Base-by-base conservation (phyloP, 2,329 filamentous ascomycete genomes). In the Ceratocystis lukuohia region DNA sequence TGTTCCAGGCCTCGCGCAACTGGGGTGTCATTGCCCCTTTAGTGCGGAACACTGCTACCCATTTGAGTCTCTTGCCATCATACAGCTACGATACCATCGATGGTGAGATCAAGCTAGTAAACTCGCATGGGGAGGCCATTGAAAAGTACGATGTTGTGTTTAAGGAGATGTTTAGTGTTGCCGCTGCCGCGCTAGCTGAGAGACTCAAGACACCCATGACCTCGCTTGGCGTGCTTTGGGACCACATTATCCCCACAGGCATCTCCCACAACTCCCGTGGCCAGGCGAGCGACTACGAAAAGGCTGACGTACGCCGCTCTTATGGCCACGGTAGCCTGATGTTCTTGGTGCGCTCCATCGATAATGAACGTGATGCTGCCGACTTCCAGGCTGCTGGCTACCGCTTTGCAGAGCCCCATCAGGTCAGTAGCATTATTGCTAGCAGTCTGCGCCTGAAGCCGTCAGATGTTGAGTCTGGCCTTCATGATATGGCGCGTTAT, bases 131-230 rank as follows among this genome's bases (percentile, higher is more conserved):
- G 0, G 80, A 84, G 25, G 77, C 84, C 12, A 82, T 88, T 64
- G 79, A 84, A 10, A 82, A 89, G 68, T 93, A 93, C 73, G 87
- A 89, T 44, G 77, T 86, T 17, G 80, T 92, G 1, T 91, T 96
- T 73, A 85, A 89, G 28, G 89, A 95, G 72, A 80, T 92, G 8
- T 96, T 95, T 74, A 95, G 89, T 72, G 80, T 90, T 8, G 88
- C 90, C 1, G 90, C 91, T 0, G 80, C 85, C 5, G 83, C 86
- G n/a, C 81, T 96, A 6, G 88, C 91, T 0, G 79, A 82, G 12
- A 82, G 84, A 64, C 78, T 92, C 69, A 83, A 84, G 68, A 82
- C 83, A 53, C 80, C 82, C 2, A 75, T 93, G 1, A 79, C 82
- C 5, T 79, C 84, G 3, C 75, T 88, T 6, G 90, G 90, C 4